Percentiles rank a stretch among this genome's conserved stretches.
Evolutionary conservation across 2,329 filamentous ascomycete genomes (phyloP).

Genomic region (Microsporum canis): DNA sequence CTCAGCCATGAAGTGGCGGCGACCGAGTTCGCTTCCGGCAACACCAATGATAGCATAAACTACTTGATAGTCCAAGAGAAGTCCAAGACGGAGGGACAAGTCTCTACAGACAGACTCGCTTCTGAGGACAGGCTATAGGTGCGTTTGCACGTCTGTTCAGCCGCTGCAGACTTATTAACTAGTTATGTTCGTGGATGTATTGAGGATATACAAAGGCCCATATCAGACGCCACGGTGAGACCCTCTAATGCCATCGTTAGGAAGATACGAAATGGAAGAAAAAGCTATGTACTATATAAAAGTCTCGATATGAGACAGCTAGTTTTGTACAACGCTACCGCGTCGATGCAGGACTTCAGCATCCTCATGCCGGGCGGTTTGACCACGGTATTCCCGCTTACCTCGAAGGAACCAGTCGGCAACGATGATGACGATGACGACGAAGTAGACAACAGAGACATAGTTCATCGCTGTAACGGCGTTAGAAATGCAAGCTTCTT

Average conservation of each 20-base stretch:
- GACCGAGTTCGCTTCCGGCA: neutral
- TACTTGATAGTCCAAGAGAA: neutral
- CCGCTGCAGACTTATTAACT: neutral
- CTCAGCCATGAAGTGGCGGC: neutral
- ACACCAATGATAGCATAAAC: neutral
- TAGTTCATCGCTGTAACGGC: constrained; percentile 32
- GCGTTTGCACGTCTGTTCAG: neutral
- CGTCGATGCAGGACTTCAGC: constrained; percentile 8
- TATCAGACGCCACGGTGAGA: neutral
- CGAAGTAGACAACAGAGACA: constrained; percentile 29
- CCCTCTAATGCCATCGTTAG: neutral
- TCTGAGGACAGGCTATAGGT: neutral
- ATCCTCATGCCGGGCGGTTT: constrained; percentile 18
- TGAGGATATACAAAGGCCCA: neutral
- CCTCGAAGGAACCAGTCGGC: constrained; percentile 29
- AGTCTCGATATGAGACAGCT: neutral
- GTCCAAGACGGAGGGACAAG: neutral
- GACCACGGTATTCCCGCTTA: constrained; percentile 21
- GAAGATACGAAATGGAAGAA: neutral
- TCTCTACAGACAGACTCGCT: neutral
- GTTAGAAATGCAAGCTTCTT: neutral
- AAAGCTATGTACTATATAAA: neutral
- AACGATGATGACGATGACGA: constrained; percentile 26
- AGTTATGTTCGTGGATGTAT: neutral
- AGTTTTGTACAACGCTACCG: neutral